phyloP scores from a whole-genome alignment of 2,329 filamentous ascomycete species.

The Juglanconis juglandina region DNA sequence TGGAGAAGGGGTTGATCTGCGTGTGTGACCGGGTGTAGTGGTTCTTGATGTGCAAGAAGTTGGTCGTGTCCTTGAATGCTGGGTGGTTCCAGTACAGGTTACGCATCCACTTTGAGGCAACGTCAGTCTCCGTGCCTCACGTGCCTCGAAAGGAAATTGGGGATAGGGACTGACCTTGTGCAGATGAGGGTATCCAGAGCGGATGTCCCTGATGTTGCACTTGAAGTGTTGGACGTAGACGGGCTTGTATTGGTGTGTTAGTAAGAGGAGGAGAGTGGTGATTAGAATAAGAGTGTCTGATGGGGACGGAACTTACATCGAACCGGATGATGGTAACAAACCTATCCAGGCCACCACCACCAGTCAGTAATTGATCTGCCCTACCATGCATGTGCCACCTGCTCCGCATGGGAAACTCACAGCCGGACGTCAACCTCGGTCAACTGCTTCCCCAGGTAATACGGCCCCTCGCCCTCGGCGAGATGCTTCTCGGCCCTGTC shows the following conservation, averaged over 20 bases:
- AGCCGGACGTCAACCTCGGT: conserved; percentile 82
- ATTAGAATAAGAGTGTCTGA: neutral
- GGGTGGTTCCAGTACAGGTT: conserved; percentile 78
- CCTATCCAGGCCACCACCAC: conserved; percentile 26
- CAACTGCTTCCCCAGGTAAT: conserved; percentile 69
- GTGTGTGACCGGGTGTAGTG: conserved; percentile 61
- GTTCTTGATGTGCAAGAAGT: conserved; percentile 94
- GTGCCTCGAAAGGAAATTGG: neutral
- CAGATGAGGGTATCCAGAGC: conserved; percentile 75
- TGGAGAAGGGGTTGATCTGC: conserved; percentile 65
- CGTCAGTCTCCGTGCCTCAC: neutral
- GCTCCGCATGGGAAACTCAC: conserved; percentile 31
- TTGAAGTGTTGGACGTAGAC: conserved; percentile 88
- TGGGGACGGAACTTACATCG: conserved; percentile 41
- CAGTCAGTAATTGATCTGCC: neutral
- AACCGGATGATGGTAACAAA: conserved; percentile 71
- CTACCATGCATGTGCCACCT: too few relatives aligned
- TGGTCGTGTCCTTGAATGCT: conserved; percentile 77
- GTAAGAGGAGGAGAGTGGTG: neutral
- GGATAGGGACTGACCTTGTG: conserved; percentile 46
- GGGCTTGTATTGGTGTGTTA: conserved; percentile 30
- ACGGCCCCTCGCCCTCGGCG: conserved; percentile 50
- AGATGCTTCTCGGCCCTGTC: conserved; percentile 75
- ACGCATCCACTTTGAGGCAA: conserved; percentile 60
- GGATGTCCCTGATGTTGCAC: conserved; percentile 81